These are phyloP conservation scores for Orbilia blumenaviensis DNA, from an alignment of 2,329 filamentous ascomycete genomes.

Conservation along the genomic window DNA sequence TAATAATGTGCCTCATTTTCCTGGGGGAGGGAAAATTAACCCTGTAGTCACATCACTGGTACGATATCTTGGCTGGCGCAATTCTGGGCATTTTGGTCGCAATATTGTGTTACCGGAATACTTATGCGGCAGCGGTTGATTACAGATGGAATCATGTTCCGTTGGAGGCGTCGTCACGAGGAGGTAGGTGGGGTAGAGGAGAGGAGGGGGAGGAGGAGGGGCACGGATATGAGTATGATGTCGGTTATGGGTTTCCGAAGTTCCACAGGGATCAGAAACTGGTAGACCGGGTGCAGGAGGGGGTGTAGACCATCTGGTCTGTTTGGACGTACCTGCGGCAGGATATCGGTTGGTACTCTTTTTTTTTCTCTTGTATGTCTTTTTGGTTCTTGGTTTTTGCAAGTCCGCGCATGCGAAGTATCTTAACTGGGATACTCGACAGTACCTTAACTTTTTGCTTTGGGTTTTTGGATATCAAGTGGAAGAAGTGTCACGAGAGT, in stretches of 20 bases:
- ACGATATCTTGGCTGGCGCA: constrained; percentile 28
- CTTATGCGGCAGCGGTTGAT: constrained; percentile 23
- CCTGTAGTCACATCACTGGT: constrained; percentile 44
- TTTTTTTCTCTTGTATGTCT: too few species aligned
- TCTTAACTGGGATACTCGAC: background rate
- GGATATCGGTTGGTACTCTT: background rate
- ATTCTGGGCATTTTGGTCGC: constrained; percentile 31
- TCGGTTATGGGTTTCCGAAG: constrained; percentile 16
- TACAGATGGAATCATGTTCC: constrained; percentile 26
- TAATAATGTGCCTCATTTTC: constrained; percentile 24
- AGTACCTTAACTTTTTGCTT: background rate
- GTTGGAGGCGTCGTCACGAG: constrained; percentile 26
- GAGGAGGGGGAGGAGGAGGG: background rate
- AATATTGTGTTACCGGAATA: constrained; percentile 24
- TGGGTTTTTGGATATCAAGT: background rate
- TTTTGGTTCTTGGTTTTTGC: too few species aligned
- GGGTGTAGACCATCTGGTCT: too few species aligned
- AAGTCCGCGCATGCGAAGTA: background rate
- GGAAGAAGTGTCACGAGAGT: constrained; percentile 26
- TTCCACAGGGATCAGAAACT: background rate
- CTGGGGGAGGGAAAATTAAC: too few species aligned
- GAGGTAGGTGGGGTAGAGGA: background rate
- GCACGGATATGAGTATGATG: constrained; percentile 4
- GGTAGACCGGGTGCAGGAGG: background rate
- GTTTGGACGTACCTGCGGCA: background rate